Evolutionary conservation across 768 basidiomycete species (phyloP).

Genomic region (Rhizopogon vinicolor): DNA sequence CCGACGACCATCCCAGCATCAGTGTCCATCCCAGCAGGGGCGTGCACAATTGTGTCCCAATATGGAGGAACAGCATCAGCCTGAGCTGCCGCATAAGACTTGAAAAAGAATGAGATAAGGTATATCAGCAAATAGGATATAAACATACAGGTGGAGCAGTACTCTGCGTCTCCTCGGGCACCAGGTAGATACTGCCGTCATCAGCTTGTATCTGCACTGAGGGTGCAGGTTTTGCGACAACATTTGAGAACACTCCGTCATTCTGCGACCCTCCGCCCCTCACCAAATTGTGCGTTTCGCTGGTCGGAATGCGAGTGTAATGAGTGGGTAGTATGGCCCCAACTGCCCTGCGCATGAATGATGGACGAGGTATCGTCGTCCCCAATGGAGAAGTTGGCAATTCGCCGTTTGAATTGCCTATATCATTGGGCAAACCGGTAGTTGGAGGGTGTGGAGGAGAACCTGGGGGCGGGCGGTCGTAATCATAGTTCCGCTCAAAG

Average conservation of each 20-base stretch:
- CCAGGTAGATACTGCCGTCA: conserved; percentile 54
- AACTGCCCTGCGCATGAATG: conserved; percentile 55
- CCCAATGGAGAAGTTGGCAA: conserved; percentile 47
- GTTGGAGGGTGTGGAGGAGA: conserved; percentile 64
- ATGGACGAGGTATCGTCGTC: conserved; percentile 30
- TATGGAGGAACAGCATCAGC: conserved; percentile 91
- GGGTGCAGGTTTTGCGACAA: conserved; percentile 79
- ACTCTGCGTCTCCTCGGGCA: conserved; percentile 79
- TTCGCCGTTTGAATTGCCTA: conserved; percentile 69
- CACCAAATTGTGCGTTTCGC: conserved; percentile 22
- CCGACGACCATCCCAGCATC: conserved; percentile 80
- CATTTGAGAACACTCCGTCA: conserved; percentile 94
- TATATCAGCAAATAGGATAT: not conserved
- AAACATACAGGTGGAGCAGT: conserved; percentile 80
- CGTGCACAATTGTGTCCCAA: conserved; percentile 94
- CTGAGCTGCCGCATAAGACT: conserved; percentile 87
- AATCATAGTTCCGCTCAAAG: conserved; percentile 77
- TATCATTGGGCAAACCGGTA: conserved; percentile 57
- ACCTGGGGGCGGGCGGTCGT: conserved; percentile 67
- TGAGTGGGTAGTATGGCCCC: conserved; percentile 61
- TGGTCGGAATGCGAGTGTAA: conserved; percentile 50
- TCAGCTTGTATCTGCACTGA: conserved; percentile 40
- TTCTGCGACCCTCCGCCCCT: conserved; percentile 75
- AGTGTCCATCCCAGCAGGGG: conserved; percentile 51
- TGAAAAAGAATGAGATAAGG: not conserved